phyloP scores from a whole-genome alignment of 2,329 filamentous ascomycete genomes.

The Cytospora paraplurivora region DNA sequence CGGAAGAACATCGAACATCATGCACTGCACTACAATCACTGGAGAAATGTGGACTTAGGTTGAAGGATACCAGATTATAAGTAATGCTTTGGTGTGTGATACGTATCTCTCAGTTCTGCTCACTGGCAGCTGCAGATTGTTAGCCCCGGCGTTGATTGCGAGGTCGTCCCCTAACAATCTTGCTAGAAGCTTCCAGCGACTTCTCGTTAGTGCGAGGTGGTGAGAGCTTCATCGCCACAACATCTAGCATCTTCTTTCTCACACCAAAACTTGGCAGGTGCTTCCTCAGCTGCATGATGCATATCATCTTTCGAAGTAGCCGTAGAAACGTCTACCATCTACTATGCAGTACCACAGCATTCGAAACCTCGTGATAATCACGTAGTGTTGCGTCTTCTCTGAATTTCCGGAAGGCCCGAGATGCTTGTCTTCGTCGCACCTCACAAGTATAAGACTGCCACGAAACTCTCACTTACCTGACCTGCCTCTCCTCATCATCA shows the following conservation, averaged over 20 bases:
- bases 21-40: neutral
- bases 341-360: neutral
- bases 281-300: constrained; percentile 2
- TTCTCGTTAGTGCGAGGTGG: constrained; percentile 33
- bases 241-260: constrained; percentile 18
- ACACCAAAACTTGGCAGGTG: too few species aligned
- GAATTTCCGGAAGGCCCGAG: constrained; percentile 20
- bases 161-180: constrained; percentile 1
- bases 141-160: neutral
- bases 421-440: neutral
- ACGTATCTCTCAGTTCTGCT: neutral
- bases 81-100: too few species aligned
- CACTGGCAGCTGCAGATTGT: neutral
- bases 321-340: constrained; percentile 20
- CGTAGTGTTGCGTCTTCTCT: constrained; percentile 26
- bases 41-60: neutral
- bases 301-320: constrained; percentile 28
- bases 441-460: constrained; percentile 24
- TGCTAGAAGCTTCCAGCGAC: constrained; percentile 36
- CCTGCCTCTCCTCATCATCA: neutral
- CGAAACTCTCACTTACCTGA: constrained; percentile 6
- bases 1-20: too few species aligned
- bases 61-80: neutral
- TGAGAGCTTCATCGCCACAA: constrained; percentile 19
- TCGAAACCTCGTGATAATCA: constrained; percentile 19